A percentile compares a stretch with the other conserved stretches of the same genome.
These are phyloP conservation scores for Lolium perenne DNA, from an alignment of 176 grass and related monocot species.

Conservation along the genomic window DNA sequence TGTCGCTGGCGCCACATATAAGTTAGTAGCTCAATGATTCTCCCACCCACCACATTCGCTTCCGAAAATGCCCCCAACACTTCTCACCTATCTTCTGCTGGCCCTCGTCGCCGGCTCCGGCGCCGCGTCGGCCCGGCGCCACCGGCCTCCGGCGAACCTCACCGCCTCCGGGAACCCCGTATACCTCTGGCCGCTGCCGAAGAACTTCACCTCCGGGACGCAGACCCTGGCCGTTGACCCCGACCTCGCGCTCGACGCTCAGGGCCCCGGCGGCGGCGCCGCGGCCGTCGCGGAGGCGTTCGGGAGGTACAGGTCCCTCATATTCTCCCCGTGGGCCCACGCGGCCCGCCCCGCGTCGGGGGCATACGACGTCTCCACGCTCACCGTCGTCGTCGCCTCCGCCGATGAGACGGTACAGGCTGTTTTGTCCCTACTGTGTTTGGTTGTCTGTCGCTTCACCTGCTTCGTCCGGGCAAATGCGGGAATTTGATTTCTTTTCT, in stretches of 20 bases:
- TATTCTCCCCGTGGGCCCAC: constrained; percentile 75
- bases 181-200: constrained; percentile 91
- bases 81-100: constrained; percentile 26
- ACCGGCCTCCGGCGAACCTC: constrained; percentile 27
- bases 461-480: constrained; percentile 5
- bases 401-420: constrained; percentile 72
- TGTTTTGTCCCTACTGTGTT: background rate
- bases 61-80: constrained; percentile 57
- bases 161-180: constrained; percentile 34
- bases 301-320: constrained; percentile 60
- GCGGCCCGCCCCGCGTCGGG: background rate
- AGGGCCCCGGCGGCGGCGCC: constrained; percentile 45
- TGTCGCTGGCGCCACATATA: constrained; percentile 15
- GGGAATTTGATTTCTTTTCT: background rate
- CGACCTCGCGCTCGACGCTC: constrained; percentile 59
- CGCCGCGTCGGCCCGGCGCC: constrained; percentile 41
- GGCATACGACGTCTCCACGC: constrained; percentile 53
- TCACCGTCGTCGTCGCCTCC: constrained; percentile 79
- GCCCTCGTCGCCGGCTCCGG: constrained; percentile 32
- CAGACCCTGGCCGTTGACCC: constrained; percentile 69
- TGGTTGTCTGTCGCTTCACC: background rate
- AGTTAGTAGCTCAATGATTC: background rate
- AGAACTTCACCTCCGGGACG: constrained; percentile 52
- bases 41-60: background rate
- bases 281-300: constrained; percentile 68